Conservation (phyloP, 768 basidiomycete genomes). For the Naganishia vaughanmartiniae region DNA sequence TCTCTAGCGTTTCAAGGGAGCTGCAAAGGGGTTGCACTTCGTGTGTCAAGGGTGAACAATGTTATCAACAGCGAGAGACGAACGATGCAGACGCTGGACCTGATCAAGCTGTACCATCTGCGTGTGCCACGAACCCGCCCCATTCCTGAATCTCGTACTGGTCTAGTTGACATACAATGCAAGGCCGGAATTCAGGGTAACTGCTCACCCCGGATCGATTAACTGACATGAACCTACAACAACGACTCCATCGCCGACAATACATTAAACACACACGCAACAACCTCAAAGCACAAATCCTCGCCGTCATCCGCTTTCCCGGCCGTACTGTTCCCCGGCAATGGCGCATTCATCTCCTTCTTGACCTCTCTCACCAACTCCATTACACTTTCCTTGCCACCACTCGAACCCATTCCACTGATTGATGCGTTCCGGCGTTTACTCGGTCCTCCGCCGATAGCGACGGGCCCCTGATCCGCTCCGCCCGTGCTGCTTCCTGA, state of each 20-base stretch:
- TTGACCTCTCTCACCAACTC: conserved; percentile 54
- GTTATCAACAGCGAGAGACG: neutral
- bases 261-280: conserved; percentile 90
- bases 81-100: neutral
- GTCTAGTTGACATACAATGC: conserved; percentile 11
- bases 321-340: conserved; percentile 29
- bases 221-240: neutral
- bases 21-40: neutral
- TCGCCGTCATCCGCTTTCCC: conserved; percentile 49
- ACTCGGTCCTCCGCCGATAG: conserved; percentile 55
- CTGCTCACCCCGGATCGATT: neutral
- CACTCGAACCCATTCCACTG: conserved; percentile 54
- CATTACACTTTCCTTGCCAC: conserved; percentile 53
- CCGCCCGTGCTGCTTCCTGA: conserved; percentile 38
- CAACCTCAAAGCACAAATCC: conserved; percentile 82
- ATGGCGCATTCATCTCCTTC: conserved; percentile 47
- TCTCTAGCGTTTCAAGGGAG: neutral
- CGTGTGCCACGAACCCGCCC: neutral
- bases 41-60: neutral
- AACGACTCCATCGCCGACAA: conserved; percentile 73
- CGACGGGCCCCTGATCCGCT: conserved; percentile 54
- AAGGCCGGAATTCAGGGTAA: neutral
- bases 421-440: conserved; percentile 60
- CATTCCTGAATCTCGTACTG: neutral
- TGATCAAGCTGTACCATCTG: neutral